Evolutionary conservation across 768 basidiomycete genomes (phyloP).

Genomic region (Chalciporus sphaerocephalus): DNA sequence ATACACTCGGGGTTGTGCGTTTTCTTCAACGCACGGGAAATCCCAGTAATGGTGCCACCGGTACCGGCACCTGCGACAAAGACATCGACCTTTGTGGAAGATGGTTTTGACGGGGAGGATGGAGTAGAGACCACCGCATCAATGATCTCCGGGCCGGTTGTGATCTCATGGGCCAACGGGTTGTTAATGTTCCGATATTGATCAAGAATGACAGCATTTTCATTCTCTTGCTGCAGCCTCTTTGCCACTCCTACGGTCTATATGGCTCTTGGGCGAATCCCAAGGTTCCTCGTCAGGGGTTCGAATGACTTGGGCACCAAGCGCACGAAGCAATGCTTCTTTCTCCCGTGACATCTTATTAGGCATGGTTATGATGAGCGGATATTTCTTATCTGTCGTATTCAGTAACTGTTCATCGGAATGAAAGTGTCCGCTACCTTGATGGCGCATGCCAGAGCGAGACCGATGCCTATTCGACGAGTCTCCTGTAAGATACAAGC

Average conservation of each 20-base stretch:
- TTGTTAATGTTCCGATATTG: constrained; percentile 90
- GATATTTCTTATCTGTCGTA: constrained; percentile 87
- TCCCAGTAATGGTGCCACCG: constrained; percentile 90
- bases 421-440: constrained; percentile 53
- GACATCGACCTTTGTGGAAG: constrained; percentile 73
- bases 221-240: constrained; percentile 71
- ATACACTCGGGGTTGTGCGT: constrained; percentile 66
- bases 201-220: constrained; percentile 84
- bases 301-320: constrained; percentile 92
- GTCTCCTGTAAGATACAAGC: background rate
- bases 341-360: constrained; percentile 98
- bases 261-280: constrained; percentile 86
- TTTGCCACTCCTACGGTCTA: constrained; percentile 86
- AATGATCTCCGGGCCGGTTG: constrained; percentile 91
- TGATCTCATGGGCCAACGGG: constrained; percentile 84
- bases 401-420: constrained; percentile 50
- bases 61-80: constrained; percentile 89
- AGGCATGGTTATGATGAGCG: constrained; percentile 84
- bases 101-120: constrained; percentile 51
- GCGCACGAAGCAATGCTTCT: constrained; percentile 82
- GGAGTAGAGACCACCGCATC: constrained; percentile 66
- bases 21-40: constrained; percentile 76
- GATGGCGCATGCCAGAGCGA: constrained; percentile 90
- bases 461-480: constrained; percentile 69
- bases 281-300: constrained; percentile 88